Evolutionary conservation across 2,329 filamentous ascomycete genomes (phyloP), one percentile per base, ranked within the genome.

Genomic region (Aspergillus sp.): DNA sequence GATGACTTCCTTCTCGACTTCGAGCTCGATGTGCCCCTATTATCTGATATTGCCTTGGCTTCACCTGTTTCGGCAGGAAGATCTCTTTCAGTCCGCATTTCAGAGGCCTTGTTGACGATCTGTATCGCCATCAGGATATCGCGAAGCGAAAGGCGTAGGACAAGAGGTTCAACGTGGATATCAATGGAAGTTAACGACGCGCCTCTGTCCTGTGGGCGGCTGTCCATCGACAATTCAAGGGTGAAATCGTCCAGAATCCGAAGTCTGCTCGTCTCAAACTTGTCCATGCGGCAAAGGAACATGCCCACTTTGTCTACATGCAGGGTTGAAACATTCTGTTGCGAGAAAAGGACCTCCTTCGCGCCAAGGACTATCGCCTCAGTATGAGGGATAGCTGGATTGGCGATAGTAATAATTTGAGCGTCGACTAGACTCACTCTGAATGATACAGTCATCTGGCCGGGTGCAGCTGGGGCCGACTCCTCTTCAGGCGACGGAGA

Each of bases 281-380:
- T 90, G 74, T 99, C 96, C 95, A 99, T 99, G 12, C 95, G 90
- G 71, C 96, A 99, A 33, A 99, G 76, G 73, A 97, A 99, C 95
- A 99, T 99, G 66, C 95, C 95, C 53, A 98, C 85, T 69, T 98
- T 88, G 7, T 91, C 93, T 3, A 99, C 87, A 70, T 99, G 93
- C 70, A 99, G 84, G 1, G 95, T 97, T 65, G 96, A 84, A 8
- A 93, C 91, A 77, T 98, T 91, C 73, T 99, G 96, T 67, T 96
- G 90, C 2, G 93, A 96, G 11, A 98, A 82, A 2, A 98, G 82
- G 12, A 98, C 87, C 72, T 99, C 93, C 71, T 97, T 96, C 2
- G 93, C 96, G 49, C 92, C 91, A 23, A 99, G 81, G 0, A 99
- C 96, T 66, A 99, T 96, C 2, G 95, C 95, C 72, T 99, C 96